Conservation (phyloP, 345 rosid genomes). For the Eucalyptus microcorys region DNA sequence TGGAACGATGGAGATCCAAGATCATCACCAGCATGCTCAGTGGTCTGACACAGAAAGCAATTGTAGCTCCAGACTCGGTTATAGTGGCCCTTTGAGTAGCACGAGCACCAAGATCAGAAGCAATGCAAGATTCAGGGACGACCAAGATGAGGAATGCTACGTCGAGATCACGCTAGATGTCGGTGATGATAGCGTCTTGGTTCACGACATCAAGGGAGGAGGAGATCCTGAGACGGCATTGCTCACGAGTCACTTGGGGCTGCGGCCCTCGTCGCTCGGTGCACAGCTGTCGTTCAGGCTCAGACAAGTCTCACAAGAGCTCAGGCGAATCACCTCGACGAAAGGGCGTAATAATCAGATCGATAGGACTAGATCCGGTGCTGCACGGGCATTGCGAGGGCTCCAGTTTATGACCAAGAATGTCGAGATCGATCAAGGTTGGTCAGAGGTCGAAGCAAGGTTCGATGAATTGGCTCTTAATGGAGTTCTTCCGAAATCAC, state of each 20-base stretch:
- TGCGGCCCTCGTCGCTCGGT: slow-evolving; percentile 17
- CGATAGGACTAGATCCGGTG: slow-evolving; percentile 55
- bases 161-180: slow-evolving; percentile 54
- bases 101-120: slow-evolving; percentile 20
- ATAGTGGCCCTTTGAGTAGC: slow-evolving; percentile 32
- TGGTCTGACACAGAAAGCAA: slow-evolving; percentile 33
- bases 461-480: slow-evolving; percentile 28
- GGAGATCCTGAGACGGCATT: slow-evolving; percentile 19
- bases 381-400: slow-evolving; percentile 56
- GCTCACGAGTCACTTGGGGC: slow-evolving; percentile 26
- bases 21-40: slow-evolving; percentile 2
- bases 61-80: slow-evolving; percentile 7
- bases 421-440: slow-evolving; percentile 25
- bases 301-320: slow-evolving; percentile 49
- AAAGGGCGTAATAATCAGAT: neutral
- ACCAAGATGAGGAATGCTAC: slow-evolving; percentile 9
- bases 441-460: slow-evolving; percentile 48
- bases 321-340: slow-evolving; percentile 38
- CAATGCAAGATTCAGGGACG: slow-evolving; percentile 22
- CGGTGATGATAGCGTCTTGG: slow-evolving; percentile 27
- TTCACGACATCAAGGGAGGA: slow-evolving; percentile 7
- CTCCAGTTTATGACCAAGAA: slow-evolving; percentile 44
- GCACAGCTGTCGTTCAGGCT: slow-evolving; percentile 9
- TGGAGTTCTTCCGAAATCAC: slow-evolving; percentile 43
- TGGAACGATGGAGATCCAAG: slow-evolving; percentile 22